Evolutionary conservation across 345 rosid species (phyloP), one percentile per base, ranked within the genome.

Genomic region (Syzygium jambos): DNA sequence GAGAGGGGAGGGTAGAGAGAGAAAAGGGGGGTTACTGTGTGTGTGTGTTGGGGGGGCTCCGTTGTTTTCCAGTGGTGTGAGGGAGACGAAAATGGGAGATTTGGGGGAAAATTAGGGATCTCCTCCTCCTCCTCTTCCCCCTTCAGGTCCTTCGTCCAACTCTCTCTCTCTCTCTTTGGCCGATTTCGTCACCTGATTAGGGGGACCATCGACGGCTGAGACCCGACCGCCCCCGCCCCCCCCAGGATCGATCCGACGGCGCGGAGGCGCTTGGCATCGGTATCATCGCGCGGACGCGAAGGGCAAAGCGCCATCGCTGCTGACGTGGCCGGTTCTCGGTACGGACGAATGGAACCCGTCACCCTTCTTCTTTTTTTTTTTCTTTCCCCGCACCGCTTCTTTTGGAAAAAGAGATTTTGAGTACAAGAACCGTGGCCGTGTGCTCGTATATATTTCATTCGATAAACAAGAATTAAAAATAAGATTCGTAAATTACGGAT

Each of bases 191-290:
- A 3, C 19, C 14, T 3, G 91, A 87, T 90, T 87, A 88, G 86
- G 86, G 84, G 73, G 8, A 3, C 59, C 84, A 89, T 89, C 80
- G 73, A 90, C 87, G 94, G 92, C 63, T 68, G 84, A 89, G 85
- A 85, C 29, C 13, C 3, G 78, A 78, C 14, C 53, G 10, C n/a
- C 65, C 51, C 51, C 3, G n/a, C n/a, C 52, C n/a, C 65, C 52
- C 52, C 3, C 13, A 2, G 4, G 78, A 4, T 17, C 56, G 78
- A 85, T 85, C 87, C 41, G 78, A 85, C 87, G 87, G 87, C n/a
- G 1, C 11, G 25, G 2, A 22, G 52, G 78, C 22, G 11, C 27
- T 54, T 43, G 21, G 13, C 54, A 23, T 10, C 34, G 87, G 54
- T 43, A 16, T 11, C 78, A 38, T 46, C 87, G 19, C 8, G n/a